Conservation (phyloP, 2,329 filamentous ascomycete genomes). For the Talaromyces sp. region DNA sequence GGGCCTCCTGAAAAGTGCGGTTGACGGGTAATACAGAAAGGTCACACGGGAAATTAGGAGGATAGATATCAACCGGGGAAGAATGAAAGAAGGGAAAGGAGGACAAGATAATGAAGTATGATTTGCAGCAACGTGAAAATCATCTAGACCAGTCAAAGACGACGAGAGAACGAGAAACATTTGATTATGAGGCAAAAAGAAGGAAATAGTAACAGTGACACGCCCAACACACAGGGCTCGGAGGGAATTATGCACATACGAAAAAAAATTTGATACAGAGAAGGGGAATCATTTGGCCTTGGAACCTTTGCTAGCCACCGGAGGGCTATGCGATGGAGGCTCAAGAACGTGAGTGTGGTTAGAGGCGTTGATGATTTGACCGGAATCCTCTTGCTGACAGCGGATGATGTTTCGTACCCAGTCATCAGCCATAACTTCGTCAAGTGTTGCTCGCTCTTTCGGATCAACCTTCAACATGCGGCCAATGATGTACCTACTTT, state of each 20-base stretch:
- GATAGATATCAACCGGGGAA: constrained; percentile 4
- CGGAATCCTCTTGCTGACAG: constrained; percentile 76
- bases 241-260: constrained; percentile 23
- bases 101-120: neutral
- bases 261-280: constrained; percentile 22
- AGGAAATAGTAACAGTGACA: constrained; percentile 1
- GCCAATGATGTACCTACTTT: constrained; percentile 85
- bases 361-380: constrained; percentile 69
- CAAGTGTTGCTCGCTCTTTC: constrained; percentile 77
- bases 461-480: constrained; percentile 91
- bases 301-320: constrained; percentile 39
- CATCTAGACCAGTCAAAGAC: neutral
- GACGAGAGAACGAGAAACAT: neutral
- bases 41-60: constrained; percentile 7
- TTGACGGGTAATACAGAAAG: neutral
- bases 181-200: neutral
- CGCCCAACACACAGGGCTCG: neutral
- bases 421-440: constrained; percentile 81
- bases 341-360: constrained; percentile 86
- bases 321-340: constrained; percentile 52
- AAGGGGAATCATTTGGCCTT: constrained; percentile 32
- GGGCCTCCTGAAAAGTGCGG: neutral
- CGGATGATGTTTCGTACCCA: constrained; percentile 88
- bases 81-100: neutral
- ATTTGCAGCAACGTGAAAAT: neutral